Percentiles rank a stretch among this genome's conserved stretches.
These are phyloP conservation scores for Ustilago nuda DNA, from an alignment of 1,284 basidiomycete genomes.

Conservation along the genomic window DNA sequence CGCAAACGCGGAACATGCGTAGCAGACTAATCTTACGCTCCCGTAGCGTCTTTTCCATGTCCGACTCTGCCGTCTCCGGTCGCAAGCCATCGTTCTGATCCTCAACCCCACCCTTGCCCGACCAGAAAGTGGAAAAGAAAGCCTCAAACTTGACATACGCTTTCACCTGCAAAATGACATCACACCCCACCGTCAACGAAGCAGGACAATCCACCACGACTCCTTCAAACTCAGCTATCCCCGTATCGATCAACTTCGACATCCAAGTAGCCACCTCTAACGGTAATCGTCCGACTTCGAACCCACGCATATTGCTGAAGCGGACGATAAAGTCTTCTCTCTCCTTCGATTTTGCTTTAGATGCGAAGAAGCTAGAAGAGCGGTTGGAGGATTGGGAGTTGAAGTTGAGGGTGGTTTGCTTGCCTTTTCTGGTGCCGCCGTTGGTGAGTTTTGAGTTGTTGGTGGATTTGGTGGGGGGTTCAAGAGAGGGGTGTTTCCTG, in stretches of 20 bases:
- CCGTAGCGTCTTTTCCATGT: slow-evolving; percentile 79
- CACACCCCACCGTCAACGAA: slow-evolving; percentile 59
- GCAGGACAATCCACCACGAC: slow-evolving; percentile 63
- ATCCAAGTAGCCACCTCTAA: slow-evolving; percentile 65
- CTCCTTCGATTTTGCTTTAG: slow-evolving; percentile 45
- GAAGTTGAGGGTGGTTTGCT: slow-evolving; percentile 60
- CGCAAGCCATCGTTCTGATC: slow-evolving; percentile 35
- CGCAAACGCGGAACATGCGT: slow-evolving; percentile 63
- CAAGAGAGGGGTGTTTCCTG: slow-evolving; percentile 32
- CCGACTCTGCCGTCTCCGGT: slow-evolving; percentile 78
- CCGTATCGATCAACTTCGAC: slow-evolving; percentile 62
- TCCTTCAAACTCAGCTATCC: slow-evolving; percentile 62
- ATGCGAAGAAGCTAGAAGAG: slow-evolving; percentile 13
- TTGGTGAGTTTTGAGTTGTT: slow-evolving; percentile 25
- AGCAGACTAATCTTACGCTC: slow-evolving; percentile 76
- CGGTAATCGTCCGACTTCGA: slow-evolving; percentile 64
- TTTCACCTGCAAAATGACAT: slow-evolving; percentile 64
- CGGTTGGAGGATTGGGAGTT: slow-evolving; percentile 13
- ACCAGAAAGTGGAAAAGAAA: slow-evolving; percentile 27
- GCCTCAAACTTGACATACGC: slow-evolving; percentile 55
- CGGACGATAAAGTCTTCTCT: slow-evolving; percentile 66
- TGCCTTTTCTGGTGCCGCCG: slow-evolving; percentile 29
- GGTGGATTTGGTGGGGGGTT: slow-evolving; percentile 14
- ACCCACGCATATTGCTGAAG: slow-evolving; percentile 65
- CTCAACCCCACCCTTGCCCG: slow-evolving; percentile 1